Base-by-base conservation (phyloP, 1,284 basidiomycete species). In the Cryptococcus sp. region DNA sequence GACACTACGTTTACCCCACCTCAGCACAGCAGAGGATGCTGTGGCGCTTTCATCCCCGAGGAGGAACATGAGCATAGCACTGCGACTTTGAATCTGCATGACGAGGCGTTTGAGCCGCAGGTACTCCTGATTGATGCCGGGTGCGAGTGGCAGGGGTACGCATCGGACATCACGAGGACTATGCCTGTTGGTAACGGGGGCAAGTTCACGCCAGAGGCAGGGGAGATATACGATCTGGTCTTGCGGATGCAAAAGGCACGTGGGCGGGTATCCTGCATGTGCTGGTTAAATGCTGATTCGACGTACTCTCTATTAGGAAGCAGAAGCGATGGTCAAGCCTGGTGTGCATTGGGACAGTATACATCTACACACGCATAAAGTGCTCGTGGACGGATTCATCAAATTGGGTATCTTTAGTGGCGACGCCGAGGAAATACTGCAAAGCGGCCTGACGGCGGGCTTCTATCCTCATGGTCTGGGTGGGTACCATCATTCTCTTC, bases 71-170 rank as follows among this genome's bases (percentile, higher is more conserved):
- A 40, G 16, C 72, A 74, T 55, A 57, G 58, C 5, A 64, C 57
- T 1, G 50, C 67, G 4, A 49, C 66, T 0, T 45, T 47, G 3
- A 42, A 43, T 3, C 62, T 68, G 16, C 71, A 75, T 61, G 43
- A 55, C 7, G 66, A 58, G 5, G 59, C 70, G 1, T 78, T 78
- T 54, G 72, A 80, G 11, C 88, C 91, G 0, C 90, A 93, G 73
- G 88, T 93, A 3, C 81, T 96, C 5, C 84, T 95, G 42, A 92
- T 95, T 61, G 93, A 96, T 70, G 92, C 92, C 1, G 91, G 92
- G 0, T 92, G 91, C 69, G 93, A 96, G 78, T 93, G 86, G 86
- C 82, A 86, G 47, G 88, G 75, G 11, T 77, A 77, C 59, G 76
- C 76, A 0, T 72, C 74, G 3, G 78, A 79, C 59, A 72, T 81